phyloP scores from a whole-genome alignment of 768 basidiomycete genomes.

The Galerina sulciceps region DNA sequence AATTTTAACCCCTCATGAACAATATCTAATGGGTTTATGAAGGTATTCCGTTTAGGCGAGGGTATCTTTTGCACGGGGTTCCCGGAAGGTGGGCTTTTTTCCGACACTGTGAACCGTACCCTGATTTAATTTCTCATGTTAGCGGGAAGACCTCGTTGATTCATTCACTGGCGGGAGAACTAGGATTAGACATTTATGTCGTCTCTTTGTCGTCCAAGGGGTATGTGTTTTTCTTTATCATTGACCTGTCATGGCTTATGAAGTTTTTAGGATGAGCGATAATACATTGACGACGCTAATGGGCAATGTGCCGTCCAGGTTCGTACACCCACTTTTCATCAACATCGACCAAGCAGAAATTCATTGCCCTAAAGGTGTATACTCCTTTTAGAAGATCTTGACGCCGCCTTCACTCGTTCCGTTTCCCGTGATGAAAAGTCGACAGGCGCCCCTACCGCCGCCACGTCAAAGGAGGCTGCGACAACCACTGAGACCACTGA shows the following conservation, averaged over 20 bases:
- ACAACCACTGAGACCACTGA: slow-evolving; percentile 56
- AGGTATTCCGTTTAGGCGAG: slow-evolving; percentile 90
- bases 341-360: not conserved
- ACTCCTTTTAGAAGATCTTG: slow-evolving; percentile 91
- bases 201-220: slow-evolving; percentile 88
- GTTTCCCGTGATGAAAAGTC: slow-evolving; percentile 82
- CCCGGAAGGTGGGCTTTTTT: slow-evolving; percentile 68
- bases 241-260: slow-evolving; percentile 12
- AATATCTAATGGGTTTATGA: slow-evolving; percentile 15
- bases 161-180: slow-evolving; percentile 82
- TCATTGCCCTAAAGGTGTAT: slow-evolving; percentile 65
- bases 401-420: slow-evolving; percentile 88
- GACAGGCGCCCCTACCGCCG: slow-evolving; percentile 69
- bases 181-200: slow-evolving; percentile 90
- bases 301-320: slow-evolving; percentile 88
- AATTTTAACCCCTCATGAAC: slow-evolving; percentile 15
- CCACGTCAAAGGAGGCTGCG: slow-evolving; percentile 43
- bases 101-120: not conserved
- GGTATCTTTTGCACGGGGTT: slow-evolving; percentile 84
- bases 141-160: slow-evolving; percentile 89
- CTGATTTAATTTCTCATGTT: slow-evolving; percentile 7
- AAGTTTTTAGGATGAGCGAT: slow-evolving; percentile 78
- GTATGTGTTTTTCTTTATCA: slow-evolving; percentile 42
- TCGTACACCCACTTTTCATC: not conserved
- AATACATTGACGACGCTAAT: slow-evolving; percentile 86